These are phyloP conservation scores for Flaveria sonorensis DNA, from an alignment of 129 eudicot species.

Conservation along the genomic window DNA sequence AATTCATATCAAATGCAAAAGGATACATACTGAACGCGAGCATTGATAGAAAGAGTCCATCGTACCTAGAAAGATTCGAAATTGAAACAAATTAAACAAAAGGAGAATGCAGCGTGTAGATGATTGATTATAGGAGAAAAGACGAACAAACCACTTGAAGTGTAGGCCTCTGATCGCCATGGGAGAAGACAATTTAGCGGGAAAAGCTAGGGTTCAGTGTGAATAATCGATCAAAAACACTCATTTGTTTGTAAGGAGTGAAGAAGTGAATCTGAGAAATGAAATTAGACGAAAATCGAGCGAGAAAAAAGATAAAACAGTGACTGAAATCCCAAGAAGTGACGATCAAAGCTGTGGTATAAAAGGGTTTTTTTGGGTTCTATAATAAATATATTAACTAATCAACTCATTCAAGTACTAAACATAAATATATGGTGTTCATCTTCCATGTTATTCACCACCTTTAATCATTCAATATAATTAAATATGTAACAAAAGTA, in stretches of 20 bases:
- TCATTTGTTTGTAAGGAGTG: slow-evolving; percentile 21
- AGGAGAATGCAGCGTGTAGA: not conserved
- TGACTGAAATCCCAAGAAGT: slow-evolving; percentile 33
- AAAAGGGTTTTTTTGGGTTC: slow-evolving; percentile 6
- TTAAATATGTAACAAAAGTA: too few species aligned
- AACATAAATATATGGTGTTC: too few species aligned
- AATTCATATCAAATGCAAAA: slow-evolving; percentile 28
- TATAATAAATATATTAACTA: not conserved
- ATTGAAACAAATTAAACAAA: slow-evolving; percentile 11
- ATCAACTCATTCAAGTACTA: too few species aligned
- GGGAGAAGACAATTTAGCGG: slow-evolving; percentile 24
- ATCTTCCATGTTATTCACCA: too few species aligned
- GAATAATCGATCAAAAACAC: slow-evolving; percentile 13
- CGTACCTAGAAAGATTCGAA: slow-evolving; percentile 62
- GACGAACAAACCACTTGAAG: slow-evolving; percentile 61
- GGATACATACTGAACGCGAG: slow-evolving; percentile 94
- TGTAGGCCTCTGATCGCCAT: slow-evolving; percentile 75
- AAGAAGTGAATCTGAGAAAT: slow-evolving; percentile 29
- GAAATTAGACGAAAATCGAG: slow-evolving; percentile 24
- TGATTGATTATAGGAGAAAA: not conserved
- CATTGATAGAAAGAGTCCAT: slow-evolving; percentile 88
- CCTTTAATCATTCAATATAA: too few species aligned
- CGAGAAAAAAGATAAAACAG: slow-evolving; percentile 15
- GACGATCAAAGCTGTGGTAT: slow-evolving; percentile 25
- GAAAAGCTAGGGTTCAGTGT: slow-evolving; percentile 39